phyloP scores from a whole-genome alignment of 1,284 basidiomycete genomes.

The Microbotryomycetes sp. region DNA sequence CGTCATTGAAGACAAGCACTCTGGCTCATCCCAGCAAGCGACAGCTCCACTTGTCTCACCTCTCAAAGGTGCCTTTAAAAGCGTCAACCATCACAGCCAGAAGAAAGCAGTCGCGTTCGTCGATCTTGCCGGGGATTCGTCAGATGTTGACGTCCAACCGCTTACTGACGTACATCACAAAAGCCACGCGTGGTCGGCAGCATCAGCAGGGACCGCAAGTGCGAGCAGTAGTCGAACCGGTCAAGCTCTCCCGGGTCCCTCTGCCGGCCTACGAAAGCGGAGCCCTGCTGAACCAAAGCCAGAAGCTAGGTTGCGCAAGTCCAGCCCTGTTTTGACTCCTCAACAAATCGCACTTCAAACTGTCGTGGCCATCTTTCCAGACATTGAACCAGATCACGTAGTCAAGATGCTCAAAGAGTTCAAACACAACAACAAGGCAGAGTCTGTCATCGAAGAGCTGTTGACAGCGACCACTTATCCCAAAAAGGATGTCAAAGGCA shows the following conservation, averaged over 20 bases:
- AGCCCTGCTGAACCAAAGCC: too few species aligned
- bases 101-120: not conserved
- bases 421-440: slow-evolving; percentile 10
- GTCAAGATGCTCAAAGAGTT: not conserved
- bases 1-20: too few species aligned
- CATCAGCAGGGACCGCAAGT: too few species aligned
- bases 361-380: slow-evolving; percentile 26
- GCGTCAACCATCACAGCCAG: too few species aligned
- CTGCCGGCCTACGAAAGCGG: too few species aligned
- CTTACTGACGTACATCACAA: too few species aligned
- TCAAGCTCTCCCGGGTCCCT: too few species aligned
- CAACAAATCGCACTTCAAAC: not conserved
- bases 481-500: slow-evolving; percentile 4
- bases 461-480: slow-evolving; percentile 7
- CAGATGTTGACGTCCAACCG: not conserved
- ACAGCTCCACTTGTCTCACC: too few species aligned
- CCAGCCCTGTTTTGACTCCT: not conserved
- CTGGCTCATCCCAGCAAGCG: too few species aligned
- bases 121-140: not conserved
- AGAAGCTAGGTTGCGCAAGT: not conserved
- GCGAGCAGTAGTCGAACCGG: too few species aligned
- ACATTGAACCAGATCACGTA: slow-evolving; percentile 17
- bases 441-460: slow-evolving; percentile 20
- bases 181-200: too few species aligned
- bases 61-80: too few species aligned